These are phyloP conservation scores for Pseudogymnoascus sp. DNA, from an alignment of 2,329 filamentous ascomycete genomes.

Conservation along the genomic window DNA sequence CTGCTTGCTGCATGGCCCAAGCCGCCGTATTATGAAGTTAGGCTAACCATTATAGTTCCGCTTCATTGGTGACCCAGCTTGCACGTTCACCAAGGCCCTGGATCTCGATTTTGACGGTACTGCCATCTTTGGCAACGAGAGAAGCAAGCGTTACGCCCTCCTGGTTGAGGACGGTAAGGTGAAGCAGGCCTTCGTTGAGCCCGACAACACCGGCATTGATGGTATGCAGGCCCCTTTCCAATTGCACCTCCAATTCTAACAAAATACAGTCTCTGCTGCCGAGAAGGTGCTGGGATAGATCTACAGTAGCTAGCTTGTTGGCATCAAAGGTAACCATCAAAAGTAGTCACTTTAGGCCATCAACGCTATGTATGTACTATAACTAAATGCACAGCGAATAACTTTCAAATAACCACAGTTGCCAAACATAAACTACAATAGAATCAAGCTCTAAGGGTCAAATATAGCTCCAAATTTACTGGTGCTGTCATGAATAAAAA, in stretches of 20 bases:
- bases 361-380: neutral
- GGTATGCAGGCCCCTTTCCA: slow-evolving; percentile 23
- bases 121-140: slow-evolving; percentile 70
- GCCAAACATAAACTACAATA: neutral
- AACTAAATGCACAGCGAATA: neutral
- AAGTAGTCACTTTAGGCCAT: neutral
- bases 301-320: neutral
- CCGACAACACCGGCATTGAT: slow-evolving; percentile 76
- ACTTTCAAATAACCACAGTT: neutral
- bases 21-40: neutral
- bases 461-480: neutral
- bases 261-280: slow-evolving; percentile 37
- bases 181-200: slow-evolving; percentile 72
- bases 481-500: neutral
- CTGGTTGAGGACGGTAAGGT: slow-evolving; percentile 80
- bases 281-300: slow-evolving; percentile 39
- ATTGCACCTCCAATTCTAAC: slow-evolving; percentile 9
- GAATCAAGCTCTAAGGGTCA: neutral
- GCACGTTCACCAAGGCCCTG: slow-evolving; percentile 72
- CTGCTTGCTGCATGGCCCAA: neutral
- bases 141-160: slow-evolving; percentile 83
- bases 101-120: slow-evolving; percentile 75
- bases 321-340: too few species aligned
- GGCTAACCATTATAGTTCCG: slow-evolving; percentile 54
- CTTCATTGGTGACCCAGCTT: slow-evolving; percentile 76